Percentiles rank a stretch among this genome's conserved stretches.
Evolutionary conservation across 2,329 filamentous ascomycete species (phyloP).

Genomic region (Lachnellula arida): DNA sequence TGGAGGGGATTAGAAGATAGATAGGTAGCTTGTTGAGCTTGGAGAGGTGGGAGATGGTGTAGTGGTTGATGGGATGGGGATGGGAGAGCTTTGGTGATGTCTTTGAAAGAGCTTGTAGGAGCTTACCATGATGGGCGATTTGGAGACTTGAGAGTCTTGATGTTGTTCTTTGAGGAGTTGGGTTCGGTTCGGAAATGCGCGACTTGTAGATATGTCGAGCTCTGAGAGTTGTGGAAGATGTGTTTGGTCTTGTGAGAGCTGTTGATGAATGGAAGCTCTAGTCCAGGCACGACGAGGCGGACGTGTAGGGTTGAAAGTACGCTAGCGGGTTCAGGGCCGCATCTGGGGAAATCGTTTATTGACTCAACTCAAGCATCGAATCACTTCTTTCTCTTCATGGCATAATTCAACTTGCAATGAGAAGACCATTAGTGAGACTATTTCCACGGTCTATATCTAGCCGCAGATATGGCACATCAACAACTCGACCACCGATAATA

Average conservation of each 20-base stretch:
- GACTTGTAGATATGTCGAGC: not conserved
- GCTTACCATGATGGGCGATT: conserved; percentile 24
- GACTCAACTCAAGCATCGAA: not conserved
- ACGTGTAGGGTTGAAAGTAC: conserved; percentile 18
- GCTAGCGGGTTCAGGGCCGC: conserved; percentile 10
- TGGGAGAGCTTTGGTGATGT: not conserved
- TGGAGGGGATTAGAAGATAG: conserved; percentile 31
- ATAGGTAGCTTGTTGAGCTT: not conserved
- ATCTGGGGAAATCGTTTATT: not conserved
- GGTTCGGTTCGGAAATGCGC: not conserved
- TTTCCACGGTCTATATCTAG: conserved; percentile 4
- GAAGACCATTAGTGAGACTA: conserved; percentile 7
- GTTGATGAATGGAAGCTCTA: conserved; percentile 19
- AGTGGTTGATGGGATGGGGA: no score
- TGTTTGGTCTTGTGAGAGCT: conserved; percentile 2
- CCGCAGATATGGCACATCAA: conserved; percentile 19
- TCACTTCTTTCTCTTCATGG: not conserved
- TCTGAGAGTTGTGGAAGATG: not conserved
- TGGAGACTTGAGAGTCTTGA: not conserved
- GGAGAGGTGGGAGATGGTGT: not conserved
- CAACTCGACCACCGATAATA: conserved; percentile 53
- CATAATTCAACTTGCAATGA: conserved; percentile 15
- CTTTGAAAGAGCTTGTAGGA: not conserved
- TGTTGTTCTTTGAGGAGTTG: conserved; percentile 5
- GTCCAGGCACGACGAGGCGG: conserved; percentile 24